Evolutionary conservation across 345 rosid genomes (phyloP), one percentile per base, ranked within the genome.

Genomic region (Gossypium stocksii): DNA sequence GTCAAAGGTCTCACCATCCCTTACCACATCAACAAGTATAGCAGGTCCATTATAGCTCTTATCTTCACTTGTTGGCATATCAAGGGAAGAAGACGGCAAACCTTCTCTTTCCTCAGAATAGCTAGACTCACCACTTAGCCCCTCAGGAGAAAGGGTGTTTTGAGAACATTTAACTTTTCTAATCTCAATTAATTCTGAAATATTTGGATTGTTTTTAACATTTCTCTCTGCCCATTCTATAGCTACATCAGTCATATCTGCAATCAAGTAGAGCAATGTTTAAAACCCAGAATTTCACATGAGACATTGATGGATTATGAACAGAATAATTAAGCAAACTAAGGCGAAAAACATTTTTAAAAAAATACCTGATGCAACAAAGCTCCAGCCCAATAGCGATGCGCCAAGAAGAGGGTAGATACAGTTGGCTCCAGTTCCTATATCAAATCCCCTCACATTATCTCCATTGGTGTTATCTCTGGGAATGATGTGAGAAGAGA

Each of bases 371-470:
- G 97, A 91, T 20, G 81, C 98, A 43, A 95, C 87, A 57, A 95
- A 95, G 70, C 74, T 85, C 99, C 98, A 95, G 0, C 93, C 85
- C 6, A 86, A 74, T 77, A 95, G 96, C 58, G 94, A 89, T 8
- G 98, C 93, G 51, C 97, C 97, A 2, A 94, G 96, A 64, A 94
- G 97, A 20, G 98, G 98, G 76, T 95, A 95, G 70, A 93, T 93
- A 82, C 98, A 90, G 78, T 88, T 95, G 48, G 99, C 97, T 74
- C 98, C 97, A 60, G 96, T 95, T 61, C 98, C 98, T 20, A 95
- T 89, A 84, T 95, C 99, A 75, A 93, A 93, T 38, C 96, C 99
- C 74, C 82, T 95, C 10, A 88, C 89, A n/a, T 76, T 72, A 49
- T 77, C 82, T 49, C 63, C 80, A 41, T 46, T 27, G 52, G 7